Evolutionary conservation across 1,284 basidiomycete genomes (phyloP).

Genomic region (Cutaneotrichosporon cutaneum): DNA sequence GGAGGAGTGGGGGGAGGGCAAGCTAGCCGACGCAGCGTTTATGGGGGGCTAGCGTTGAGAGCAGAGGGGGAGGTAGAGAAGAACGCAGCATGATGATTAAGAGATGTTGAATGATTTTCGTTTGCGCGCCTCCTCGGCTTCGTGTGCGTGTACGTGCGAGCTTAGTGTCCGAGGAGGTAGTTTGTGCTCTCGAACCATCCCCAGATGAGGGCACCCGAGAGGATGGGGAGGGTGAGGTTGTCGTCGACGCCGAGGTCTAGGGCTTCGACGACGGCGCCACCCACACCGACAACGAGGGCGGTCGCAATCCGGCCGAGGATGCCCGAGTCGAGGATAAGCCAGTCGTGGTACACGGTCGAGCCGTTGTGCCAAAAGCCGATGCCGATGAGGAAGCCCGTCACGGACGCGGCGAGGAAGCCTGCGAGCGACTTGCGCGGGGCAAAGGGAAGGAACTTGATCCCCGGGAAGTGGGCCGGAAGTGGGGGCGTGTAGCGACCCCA

Average conservation of each 20-base stretch:
- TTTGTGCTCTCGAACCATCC: constrained; percentile 48
- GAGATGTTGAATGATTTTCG: background rate
- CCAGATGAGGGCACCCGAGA: constrained; percentile 80
- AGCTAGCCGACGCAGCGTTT: background rate
- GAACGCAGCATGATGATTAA: background rate
- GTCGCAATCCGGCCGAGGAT: constrained; percentile 60
- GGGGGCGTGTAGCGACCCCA: constrained; percentile 74
- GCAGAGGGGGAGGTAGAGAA: background rate
- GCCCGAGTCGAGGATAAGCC: constrained; percentile 50
- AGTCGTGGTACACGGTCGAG: constrained; percentile 55
- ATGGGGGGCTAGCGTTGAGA: constrained; percentile 3
- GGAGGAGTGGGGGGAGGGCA: background rate
- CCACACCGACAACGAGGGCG: constrained; percentile 66
- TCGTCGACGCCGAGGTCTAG: constrained; percentile 89
- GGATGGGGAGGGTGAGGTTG: constrained; percentile 87
- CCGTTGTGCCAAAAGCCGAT: constrained; percentile 70
- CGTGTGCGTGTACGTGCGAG: no score
- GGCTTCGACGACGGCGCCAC: constrained; percentile 80
- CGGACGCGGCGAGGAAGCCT: constrained; percentile 79
- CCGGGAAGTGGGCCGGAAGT: constrained; percentile 62
- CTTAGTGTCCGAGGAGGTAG: constrained; percentile 23
- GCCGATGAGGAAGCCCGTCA: constrained; percentile 73
- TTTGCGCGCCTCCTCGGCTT: background rate
- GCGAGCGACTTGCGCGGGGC: constrained; percentile 62
- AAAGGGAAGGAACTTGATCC: constrained; percentile 43